These are phyloP conservation scores for Botryotinia narcissicola DNA, from an alignment of 2,329 filamentous ascomycete genomes.

Conservation along the genomic window DNA sequence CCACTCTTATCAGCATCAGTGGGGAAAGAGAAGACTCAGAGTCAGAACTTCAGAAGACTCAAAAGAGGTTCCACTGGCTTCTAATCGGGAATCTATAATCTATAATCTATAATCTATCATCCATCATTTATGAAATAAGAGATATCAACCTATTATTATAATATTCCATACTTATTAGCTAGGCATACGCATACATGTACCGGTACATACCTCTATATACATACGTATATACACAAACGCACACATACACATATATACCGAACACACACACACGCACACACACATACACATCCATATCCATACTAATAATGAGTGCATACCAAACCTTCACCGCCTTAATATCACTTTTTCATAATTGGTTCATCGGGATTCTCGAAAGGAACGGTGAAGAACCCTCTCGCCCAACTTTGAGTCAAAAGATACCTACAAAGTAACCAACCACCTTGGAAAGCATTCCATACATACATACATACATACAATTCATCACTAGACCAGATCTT, in stretches of 20 bases:
- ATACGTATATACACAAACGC: too few relatives aligned
- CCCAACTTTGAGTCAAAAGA: not conserved
- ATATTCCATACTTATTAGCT: not conserved
- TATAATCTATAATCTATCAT: not conserved
- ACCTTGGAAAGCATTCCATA: not conserved
- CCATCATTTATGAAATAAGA: not conserved
- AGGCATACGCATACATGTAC: not conserved
- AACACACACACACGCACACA: not conserved
- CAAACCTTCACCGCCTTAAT: not conserved
- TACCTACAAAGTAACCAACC: not conserved
- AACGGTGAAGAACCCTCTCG: not conserved
- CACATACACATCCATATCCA: not conserved
- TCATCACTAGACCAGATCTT: not conserved
- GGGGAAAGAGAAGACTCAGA: not conserved
- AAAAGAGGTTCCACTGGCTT: not conserved
- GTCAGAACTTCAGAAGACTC: not conserved
- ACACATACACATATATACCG: too few relatives aligned
- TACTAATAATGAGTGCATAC: not conserved
- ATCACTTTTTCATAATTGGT: not conserved
- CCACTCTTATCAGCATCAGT: not conserved
- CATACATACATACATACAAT: too few relatives aligned
- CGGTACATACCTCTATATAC: too few relatives aligned
- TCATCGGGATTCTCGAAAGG: not conserved
- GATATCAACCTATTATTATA: not conserved
- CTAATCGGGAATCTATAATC: not conserved